phyloP scores from a whole-genome alignment of 2,329 filamentous ascomycete genomes.

The Aspergillus caelatus region DNA sequence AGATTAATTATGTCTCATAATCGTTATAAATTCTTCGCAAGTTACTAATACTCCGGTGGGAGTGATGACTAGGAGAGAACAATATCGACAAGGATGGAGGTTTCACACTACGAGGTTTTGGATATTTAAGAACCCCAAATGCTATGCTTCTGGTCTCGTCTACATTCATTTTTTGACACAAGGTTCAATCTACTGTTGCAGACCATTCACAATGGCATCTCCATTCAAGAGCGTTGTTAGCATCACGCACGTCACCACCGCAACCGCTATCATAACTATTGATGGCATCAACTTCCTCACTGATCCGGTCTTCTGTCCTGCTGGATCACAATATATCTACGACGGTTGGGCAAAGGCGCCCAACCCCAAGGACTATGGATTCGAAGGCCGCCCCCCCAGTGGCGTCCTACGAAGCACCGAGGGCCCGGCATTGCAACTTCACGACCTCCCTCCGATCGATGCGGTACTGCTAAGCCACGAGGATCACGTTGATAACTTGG shows the following conservation, averaged over 20 bases:
- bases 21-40: neutral
- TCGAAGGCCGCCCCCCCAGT: neutral
- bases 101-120: neutral
- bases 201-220: neutral
- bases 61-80: neutral
- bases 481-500: slow-evolving; percentile 53
- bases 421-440: neutral
- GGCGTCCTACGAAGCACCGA: slow-evolving; percentile 28
- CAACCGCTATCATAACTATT: slow-evolving; percentile 50
- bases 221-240: slow-evolving; percentile 26
- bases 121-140: no score
- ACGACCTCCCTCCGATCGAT: slow-evolving; percentile 46
- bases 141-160: no score
- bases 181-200: neutral
- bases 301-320: slow-evolving; percentile 43
- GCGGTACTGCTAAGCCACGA: slow-evolving; percentile 53
- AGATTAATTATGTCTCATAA: neutral
- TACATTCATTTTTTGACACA: neutral
- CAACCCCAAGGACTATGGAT: slow-evolving; percentile 51
- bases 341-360: slow-evolving; percentile 50
- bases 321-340: slow-evolving; percentile 34
- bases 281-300: slow-evolving; percentile 45
- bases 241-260: slow-evolving; percentile 51
- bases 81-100: neutral
- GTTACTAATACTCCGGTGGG: neutral